Evolutionary conservation across 176 grass and related monocot genomes (phyloP).

Genomic region (Raddia guianensis): DNA sequence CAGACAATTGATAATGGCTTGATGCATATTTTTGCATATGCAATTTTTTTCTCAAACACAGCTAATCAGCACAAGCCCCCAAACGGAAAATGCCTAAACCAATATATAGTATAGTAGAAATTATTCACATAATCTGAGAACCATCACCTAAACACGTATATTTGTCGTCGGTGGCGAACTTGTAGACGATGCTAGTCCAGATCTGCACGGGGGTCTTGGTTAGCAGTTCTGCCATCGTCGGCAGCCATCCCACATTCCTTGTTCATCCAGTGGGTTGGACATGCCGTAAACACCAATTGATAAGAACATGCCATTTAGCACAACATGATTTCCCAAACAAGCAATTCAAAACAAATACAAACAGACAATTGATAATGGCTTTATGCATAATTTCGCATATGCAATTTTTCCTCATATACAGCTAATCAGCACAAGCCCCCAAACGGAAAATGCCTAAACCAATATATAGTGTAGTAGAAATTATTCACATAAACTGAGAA

Average conservation of each 20-base stretch:
- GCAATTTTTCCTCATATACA: neutral
- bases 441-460: constrained; percentile 4
- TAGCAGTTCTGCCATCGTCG: no score
- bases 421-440: neutral
- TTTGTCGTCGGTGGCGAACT: no score
- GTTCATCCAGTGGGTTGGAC: neutral
- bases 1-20: neutral
- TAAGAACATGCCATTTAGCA: neutral
- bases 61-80: neutral
- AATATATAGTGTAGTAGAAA: constrained; percentile 1
- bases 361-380: no score
- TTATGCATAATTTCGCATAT: neutral
- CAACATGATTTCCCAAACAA: neutral
- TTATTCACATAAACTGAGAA: neutral
- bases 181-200: no score
- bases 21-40: neutral
- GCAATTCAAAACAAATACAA: neutral
- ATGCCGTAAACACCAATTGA: neutral
- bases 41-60: neutral
- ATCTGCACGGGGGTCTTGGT: no score
- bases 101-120: constrained; percentile 2
- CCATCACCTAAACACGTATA: neutral
- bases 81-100: constrained; percentile 4
- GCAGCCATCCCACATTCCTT: no score
- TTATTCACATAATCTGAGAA: neutral